phyloP scores from a whole-genome alignment of 768 basidiomycete species.

The Clathrus columnatus region DNA sequence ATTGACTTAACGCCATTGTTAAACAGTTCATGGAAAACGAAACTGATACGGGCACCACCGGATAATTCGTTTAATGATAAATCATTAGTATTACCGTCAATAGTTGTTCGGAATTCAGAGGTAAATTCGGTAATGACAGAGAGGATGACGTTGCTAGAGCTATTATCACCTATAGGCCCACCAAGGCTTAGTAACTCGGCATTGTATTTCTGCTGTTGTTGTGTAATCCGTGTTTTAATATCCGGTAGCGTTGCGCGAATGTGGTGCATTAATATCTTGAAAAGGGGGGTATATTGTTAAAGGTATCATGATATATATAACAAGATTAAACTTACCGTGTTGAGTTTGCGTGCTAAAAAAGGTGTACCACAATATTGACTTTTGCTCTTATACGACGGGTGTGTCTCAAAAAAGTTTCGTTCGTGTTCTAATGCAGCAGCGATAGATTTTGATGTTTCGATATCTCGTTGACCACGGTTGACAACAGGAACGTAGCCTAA shows the following conservation, averaged over 20 bases:
- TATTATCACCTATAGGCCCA: conserved; percentile 76
- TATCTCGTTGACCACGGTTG: conserved; percentile 96
- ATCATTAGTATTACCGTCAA: conserved; percentile 97
- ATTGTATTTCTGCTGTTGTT: conserved; percentile 83
- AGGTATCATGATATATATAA: not conserved
- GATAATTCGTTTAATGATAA: conserved; percentile 90
- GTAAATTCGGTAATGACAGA: conserved; percentile 99
- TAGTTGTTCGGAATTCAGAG: conserved; percentile 90
- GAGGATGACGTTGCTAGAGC: conserved; percentile 86
- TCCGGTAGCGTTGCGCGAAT: conserved; percentile 97
- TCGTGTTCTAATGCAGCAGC: conserved; percentile 79
- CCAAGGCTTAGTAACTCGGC: conserved; percentile 78
- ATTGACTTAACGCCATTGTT: conserved; percentile 93
- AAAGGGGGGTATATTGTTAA: not conserved
- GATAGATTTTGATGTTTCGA: conserved; percentile 84
- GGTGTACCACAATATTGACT: conserved; percentile 96
- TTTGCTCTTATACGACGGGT: conserved; percentile 87
- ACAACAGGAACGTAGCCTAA: conserved; percentile 98
- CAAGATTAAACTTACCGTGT: conserved; percentile 55
- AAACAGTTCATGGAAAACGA: conserved; percentile 98
- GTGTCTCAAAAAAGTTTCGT: conserved; percentile 89
- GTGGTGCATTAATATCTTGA: conserved; percentile 96
- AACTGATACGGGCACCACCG: conserved; percentile 98
- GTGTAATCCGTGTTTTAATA: conserved; percentile 91
- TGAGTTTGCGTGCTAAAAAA: conserved; percentile 89